Evolutionary conservation across 2,329 filamentous ascomycete genomes (phyloP).

Genomic region (Leptosphaerulina australis): DNA sequence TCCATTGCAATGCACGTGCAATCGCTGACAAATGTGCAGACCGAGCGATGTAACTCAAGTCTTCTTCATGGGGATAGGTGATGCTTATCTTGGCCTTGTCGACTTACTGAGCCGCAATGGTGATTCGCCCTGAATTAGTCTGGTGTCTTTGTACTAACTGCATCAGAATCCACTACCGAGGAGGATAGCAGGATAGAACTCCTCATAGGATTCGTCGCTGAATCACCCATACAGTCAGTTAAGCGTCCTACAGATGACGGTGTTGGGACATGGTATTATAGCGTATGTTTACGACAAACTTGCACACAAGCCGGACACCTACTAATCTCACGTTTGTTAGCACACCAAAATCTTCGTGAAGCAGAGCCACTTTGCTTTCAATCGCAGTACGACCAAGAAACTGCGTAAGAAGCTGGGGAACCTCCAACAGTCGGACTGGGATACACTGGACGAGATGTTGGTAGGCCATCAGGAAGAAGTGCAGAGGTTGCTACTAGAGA

Average conservation of each 20-base stretch:
- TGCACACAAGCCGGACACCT: background rate
- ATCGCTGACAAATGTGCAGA: constrained; percentile 28
- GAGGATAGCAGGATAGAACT: constrained; percentile 60
- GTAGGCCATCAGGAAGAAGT: constrained; percentile 59
- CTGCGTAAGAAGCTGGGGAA: constrained; percentile 64
- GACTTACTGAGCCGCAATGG: constrained; percentile 79
- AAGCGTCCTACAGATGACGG: constrained; percentile 69
- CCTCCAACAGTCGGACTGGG: constrained; percentile 54
- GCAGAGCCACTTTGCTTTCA: constrained; percentile 75
- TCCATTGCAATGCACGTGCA: no score
- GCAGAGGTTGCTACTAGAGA: constrained; percentile 52
- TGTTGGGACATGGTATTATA: constrained; percentile 83
- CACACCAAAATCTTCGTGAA: constrained; percentile 82
- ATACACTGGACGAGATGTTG: constrained; percentile 63
- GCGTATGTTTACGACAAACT: constrained; percentile 48
- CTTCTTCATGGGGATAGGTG: constrained; percentile 87
- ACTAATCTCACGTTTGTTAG: constrained; percentile 26
- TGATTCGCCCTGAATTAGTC: constrained; percentile 46
- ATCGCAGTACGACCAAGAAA: constrained; percentile 63
- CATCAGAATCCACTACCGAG: constrained; percentile 11
- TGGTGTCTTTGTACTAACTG: background rate
- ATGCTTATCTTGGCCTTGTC: constrained; percentile 82
- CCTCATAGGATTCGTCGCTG: constrained; percentile 81
- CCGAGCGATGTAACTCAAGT: constrained; percentile 72
- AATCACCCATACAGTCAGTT: constrained; percentile 74